A percentile compares a stretch with the other conserved stretches of the same genome.
These are phyloP conservation scores for Lecanicillium sp. DNA, from an alignment of 2,329 filamentous ascomycete species.

Conservation along the genomic window DNA sequence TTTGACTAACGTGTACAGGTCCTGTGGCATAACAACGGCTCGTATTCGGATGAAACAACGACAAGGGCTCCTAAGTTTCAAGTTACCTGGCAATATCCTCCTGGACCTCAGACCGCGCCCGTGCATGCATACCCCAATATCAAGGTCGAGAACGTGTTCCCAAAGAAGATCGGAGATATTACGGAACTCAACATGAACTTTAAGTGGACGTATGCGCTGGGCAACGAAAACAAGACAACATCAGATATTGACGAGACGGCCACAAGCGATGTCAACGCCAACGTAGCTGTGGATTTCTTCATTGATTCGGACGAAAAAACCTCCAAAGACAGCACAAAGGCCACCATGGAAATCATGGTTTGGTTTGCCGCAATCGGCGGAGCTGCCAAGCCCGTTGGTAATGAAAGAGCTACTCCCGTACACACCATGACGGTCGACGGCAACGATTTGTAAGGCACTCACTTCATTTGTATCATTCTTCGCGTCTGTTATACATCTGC, in stretches of 20 bases:
- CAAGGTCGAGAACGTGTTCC: constrained; percentile 37
- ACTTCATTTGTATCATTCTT: too few relatives aligned
- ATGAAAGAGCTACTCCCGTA: constrained; percentile 19
- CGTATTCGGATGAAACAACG: constrained; percentile 36
- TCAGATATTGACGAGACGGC: constrained; percentile 24
- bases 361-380: constrained; percentile 43
- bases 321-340: constrained; percentile 30
- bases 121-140: constrained; percentile 50
- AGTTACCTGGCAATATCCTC: constrained; percentile 45
- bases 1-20: constrained; percentile 25
- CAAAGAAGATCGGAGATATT: constrained; percentile 30
- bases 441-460: constrained; percentile 39
- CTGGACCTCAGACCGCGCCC: constrained; percentile 30
- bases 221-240: constrained; percentile 27
- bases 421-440: constrained; percentile 30
- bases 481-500: too few relatives aligned
- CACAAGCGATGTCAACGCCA: constrained; percentile 39
- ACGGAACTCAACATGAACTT: constrained; percentile 34
- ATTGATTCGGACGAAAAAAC: constrained; percentile 35
- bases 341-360: constrained; percentile 48
- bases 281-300: constrained; percentile 54
- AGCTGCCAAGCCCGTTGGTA: constrained; percentile 40
- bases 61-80: constrained; percentile 42
- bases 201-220: constrained; percentile 41
- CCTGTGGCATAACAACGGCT: constrained; percentile 40